Percentiles rank a stretch among this genome's conserved stretches.
phyloP scores from a whole-genome alignment of 495 filamentous ascomycete genomes.

The Tuber calosporum region DNA sequence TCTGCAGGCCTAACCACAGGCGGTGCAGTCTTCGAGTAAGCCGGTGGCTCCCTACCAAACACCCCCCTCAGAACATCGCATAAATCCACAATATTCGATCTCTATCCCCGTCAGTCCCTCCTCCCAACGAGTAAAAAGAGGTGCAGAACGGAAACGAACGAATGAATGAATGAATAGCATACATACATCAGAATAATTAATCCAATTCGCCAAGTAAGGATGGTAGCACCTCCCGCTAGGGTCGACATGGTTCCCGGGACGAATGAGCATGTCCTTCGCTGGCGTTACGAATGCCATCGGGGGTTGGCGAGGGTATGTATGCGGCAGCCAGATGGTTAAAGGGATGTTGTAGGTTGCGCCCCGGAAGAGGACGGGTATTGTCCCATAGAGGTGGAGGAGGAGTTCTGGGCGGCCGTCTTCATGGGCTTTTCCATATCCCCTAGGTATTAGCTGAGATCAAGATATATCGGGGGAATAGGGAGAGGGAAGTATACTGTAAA shows the following conservation, averaged over 20 bases:
- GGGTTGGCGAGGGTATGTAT: conserved; percentile 76
- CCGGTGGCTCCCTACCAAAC: conserved; percentile 90
- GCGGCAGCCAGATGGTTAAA: conserved; percentile 89
- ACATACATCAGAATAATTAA: conserved; percentile 83
- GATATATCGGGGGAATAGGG: conserved; percentile 4
- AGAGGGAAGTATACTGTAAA: conserved; percentile 67
- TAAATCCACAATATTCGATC: conserved; percentile 72
- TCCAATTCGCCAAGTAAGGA: conserved; percentile 87
- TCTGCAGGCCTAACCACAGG: conserved; percentile 46
- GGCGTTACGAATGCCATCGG: conserved; percentile 85
- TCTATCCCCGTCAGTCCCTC: conserved; percentile 49
- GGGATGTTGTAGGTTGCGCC: conserved; percentile 87
- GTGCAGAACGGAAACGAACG: no score
- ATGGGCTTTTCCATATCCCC: conserved; percentile 55
- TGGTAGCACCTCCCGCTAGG: conserved; percentile 92
- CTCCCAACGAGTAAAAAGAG: neutral
- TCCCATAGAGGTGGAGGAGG: conserved; percentile 77
- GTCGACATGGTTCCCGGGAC: conserved; percentile 89
- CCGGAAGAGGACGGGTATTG: conserved; percentile 78
- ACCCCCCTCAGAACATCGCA: conserved; percentile 74
- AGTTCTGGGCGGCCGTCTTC: conserved; percentile 82
- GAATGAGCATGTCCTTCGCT: conserved; percentile 77
- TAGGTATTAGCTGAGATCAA: conserved; percentile 11
- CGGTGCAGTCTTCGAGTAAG: conserved; percentile 61
- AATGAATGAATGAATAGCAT: conserved; percentile 8